A percentile compares a stretch with the other conserved stretches of the same genome.
phyloP scores from a whole-genome alignment of 2,329 filamentous ascomycete genomes.

The Verruconis gallopava region DNA sequence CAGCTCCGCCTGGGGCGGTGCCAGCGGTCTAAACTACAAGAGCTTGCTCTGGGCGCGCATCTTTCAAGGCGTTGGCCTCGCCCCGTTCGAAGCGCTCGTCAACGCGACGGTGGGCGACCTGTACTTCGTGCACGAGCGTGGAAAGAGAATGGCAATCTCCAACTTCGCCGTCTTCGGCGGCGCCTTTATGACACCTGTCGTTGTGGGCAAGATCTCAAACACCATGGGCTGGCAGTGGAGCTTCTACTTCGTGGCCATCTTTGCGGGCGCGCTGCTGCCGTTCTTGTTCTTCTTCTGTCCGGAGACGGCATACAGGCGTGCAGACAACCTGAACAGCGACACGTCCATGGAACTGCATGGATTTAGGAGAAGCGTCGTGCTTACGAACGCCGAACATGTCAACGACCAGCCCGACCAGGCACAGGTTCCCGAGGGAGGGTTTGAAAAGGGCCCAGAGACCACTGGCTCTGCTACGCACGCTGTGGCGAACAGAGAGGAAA shows the following conservation, averaged over 20 bases:
- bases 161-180: constrained; percentile 60
- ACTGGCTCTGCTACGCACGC: background rate
- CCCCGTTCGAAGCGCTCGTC: constrained; percentile 80
- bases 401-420: background rate
- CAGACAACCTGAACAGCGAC: constrained; percentile 57
- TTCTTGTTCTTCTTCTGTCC: constrained; percentile 68
- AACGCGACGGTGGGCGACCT: constrained; percentile 83
- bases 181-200: constrained; percentile 69
- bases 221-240: constrained; percentile 73
- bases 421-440: background rate
- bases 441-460: background rate
- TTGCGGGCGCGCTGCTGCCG: constrained; percentile 56
- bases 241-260: constrained; percentile 81
- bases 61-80: constrained; percentile 74
- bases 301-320: constrained; percentile 66
- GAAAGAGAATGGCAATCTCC: constrained; percentile 73
- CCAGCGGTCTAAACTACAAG: constrained; percentile 51
- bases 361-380: background rate
- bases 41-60: constrained; percentile 67
- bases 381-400: background rate
- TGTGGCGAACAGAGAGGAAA: no score
- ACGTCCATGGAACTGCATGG: constrained; percentile 14
- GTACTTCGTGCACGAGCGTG: constrained; percentile 78
- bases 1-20: constrained; percentile 68
- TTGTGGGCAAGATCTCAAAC: constrained; percentile 74